Evolutionary conservation across 495 filamentous ascomycete genomes (phyloP).

Genomic region (Penicillium psychrofluorescens): DNA sequence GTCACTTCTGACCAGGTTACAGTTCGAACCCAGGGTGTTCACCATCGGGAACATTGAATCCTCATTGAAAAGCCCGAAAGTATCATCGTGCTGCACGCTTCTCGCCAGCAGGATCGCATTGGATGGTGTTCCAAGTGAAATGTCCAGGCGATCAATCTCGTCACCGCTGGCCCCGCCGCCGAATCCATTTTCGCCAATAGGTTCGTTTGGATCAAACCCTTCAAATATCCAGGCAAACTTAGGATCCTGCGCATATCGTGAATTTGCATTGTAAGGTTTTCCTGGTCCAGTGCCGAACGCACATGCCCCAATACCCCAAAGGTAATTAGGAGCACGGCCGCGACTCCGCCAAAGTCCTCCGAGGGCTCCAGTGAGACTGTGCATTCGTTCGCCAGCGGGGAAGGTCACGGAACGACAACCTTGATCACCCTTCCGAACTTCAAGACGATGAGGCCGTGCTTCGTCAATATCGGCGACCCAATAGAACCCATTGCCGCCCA

Average conservation of each 20-base stretch:
- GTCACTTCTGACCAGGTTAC: slow-evolving; percentile 17
- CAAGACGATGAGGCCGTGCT: slow-evolving; percentile 16
- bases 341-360: slow-evolving; percentile 22
- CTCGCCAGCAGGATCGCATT: slow-evolving; percentile 19
- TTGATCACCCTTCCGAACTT: slow-evolving; percentile 22
- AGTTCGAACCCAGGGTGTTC: slow-evolving; percentile 13
- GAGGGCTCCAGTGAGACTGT: slow-evolving; percentile 9
- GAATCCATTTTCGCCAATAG: slow-evolving; percentile 8
- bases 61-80: slow-evolving; percentile 23
- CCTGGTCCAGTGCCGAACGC: slow-evolving; percentile 17
- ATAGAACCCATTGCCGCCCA: slow-evolving; percentile 28
- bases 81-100: slow-evolving; percentile 17
- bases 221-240: too few species aligned
- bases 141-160: slow-evolving; percentile 24
- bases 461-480: slow-evolving; percentile 3
- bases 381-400: slow-evolving; percentile 13
- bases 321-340: slow-evolving; percentile 18
- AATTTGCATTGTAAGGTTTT: slow-evolving; percentile 2
- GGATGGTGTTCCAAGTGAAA: slow-evolving; percentile 13
- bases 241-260: too few species aligned
- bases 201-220: not conserved
- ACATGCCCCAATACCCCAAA: slow-evolving; percentile 19
- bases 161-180: slow-evolving; percentile 12
- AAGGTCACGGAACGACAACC: slow-evolving; percentile 19
- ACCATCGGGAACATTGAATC: slow-evolving; percentile 22